Evolutionary conservation across 495 filamentous ascomycete species (phyloP), one percentile per base, ranked within the genome.

Genomic region (Beverwykella pulmonaria): DNA sequence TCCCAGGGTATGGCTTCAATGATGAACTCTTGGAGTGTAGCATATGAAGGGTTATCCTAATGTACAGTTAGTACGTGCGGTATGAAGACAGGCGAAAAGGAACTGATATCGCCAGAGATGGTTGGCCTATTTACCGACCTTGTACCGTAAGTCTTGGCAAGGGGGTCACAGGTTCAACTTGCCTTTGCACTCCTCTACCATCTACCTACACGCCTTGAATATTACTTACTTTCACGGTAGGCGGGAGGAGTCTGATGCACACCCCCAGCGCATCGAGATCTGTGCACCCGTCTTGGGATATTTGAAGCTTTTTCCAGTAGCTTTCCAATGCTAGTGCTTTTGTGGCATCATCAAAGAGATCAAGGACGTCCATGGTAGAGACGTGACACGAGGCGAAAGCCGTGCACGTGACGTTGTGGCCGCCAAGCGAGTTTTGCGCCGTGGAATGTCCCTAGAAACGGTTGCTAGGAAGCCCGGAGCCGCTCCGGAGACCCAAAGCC

Each of bases 211-310:
- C 12, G 32, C 32, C 32, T 12, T 34, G 6, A 34, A 34, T 15
- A 3, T n/a, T 44, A 44, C 39, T 44, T 44, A 44, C 39, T 15
- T 44, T 44, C 39, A 14, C 17, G 39, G 39, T 14, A 27, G 39
- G 41, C 17, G 55, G 36, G 14, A 60, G 27, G 25, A 60, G 23
- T 27, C 26, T 60, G 19, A 60, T 32, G 46, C 57, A 60, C 7
- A 50, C 23, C n/a, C 57, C 6, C 25, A 60, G 26, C 17, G 19
- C 6, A 4, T 36, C 44, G 2, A 60, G 44, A 15, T 60, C 41
- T 25, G 46, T 26, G 19, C 4, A 22, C 1, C 19, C 55, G 17
- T 59, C 23, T 20, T 10, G 7, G 6, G 30, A 20, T 22, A 44
- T 32, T 22, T 55, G 9, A 22, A 59, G 39, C 26, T 59, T 59